Conservation (phyloP, 805 yeast genomes). For the Candida caryicola region DNA sequence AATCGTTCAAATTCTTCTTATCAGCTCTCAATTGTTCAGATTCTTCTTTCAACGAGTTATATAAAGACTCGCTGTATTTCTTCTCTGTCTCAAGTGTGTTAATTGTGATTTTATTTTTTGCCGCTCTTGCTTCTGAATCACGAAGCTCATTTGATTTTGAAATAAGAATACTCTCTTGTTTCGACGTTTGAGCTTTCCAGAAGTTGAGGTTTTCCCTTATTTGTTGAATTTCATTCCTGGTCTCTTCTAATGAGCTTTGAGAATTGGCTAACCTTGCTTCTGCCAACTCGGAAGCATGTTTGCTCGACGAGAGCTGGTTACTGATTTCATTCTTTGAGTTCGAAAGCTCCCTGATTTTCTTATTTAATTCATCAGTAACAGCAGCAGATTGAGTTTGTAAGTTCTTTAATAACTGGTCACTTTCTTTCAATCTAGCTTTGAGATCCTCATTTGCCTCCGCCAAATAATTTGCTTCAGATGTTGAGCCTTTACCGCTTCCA, state of each 20-base stretch:
- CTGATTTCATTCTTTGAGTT: constrained; percentile 40
- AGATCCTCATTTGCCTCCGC: constrained; percentile 28
- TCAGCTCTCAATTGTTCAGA: constrained; percentile 55
- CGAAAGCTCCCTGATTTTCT: constrained; percentile 25
- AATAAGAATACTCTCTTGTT: constrained; percentile 35
- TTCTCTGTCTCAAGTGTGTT: constrained; percentile 55
- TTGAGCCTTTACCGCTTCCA: constrained; percentile 5
- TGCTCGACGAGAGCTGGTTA: constrained; percentile 50
- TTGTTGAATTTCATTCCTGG: constrained; percentile 27
- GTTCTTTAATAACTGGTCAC: constrained; percentile 34
- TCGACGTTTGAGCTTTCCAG: constrained; percentile 42
- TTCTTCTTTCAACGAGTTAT: constrained; percentile 51
- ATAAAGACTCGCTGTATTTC: constrained; percentile 46
- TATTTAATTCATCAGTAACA: constrained; percentile 48
- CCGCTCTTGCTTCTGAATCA: constrained; percentile 46
- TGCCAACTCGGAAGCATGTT: constrained; percentile 51
- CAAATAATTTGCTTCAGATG: constrained; percentile 22
- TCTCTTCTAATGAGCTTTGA: constrained; percentile 27
- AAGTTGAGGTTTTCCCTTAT: constrained; percentile 29
- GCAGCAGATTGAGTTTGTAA: constrained; percentile 38
- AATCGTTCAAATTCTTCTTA: constrained; percentile 52
- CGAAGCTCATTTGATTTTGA: constrained; percentile 49
- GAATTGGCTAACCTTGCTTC: constrained; percentile 52
- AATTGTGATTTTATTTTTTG: constrained; percentile 44
- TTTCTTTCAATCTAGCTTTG: constrained; percentile 31